Percentiles rank a stretch among this genome's conserved stretches.
Evolutionary conservation across 257 asterid genomes (phyloP).

Genomic region (Anisodus tanguticus): DNA sequence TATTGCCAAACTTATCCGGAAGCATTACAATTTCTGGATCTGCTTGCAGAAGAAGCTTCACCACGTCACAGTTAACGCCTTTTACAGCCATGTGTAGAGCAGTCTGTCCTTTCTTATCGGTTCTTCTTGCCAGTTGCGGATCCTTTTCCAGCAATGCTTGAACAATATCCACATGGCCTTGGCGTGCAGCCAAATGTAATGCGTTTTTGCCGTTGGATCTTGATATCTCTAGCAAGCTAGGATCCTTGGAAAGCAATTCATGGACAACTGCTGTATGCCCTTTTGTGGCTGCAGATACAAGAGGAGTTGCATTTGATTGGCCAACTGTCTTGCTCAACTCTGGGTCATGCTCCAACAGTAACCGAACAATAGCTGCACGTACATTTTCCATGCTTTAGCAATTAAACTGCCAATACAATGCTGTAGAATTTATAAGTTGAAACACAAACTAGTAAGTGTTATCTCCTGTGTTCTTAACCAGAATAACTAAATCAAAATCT

Average conservation of each 20-base stretch:
- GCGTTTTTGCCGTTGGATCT: slow-evolving; percentile 75
- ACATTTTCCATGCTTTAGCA: slow-evolving; percentile 1
- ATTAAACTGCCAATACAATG: no score
- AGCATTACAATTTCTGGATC: slow-evolving; percentile 77
- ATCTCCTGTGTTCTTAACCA: no score
- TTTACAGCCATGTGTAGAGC: slow-evolving; percentile 80
- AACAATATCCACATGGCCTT: slow-evolving; percentile 66
- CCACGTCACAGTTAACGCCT: slow-evolving; percentile 60
- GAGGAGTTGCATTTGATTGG: slow-evolving; percentile 77
- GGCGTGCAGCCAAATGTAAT: slow-evolving; percentile 71
- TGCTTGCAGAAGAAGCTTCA: slow-evolving; percentile 58
- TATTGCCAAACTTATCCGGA: slow-evolving; percentile 69
- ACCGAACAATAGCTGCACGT: slow-evolving; percentile 57
- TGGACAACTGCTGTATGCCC: slow-evolving; percentile 64
- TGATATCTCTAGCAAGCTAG: slow-evolving; percentile 63
- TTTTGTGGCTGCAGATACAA: slow-evolving; percentile 68
- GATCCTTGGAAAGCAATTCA: slow-evolving; percentile 59
- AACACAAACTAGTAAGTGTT: no score
- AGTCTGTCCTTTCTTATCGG: slow-evolving; percentile 80
- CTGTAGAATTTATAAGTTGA: no score
- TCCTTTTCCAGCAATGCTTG: slow-evolving; percentile 63
- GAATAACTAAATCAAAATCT: no score
- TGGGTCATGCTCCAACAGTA: slow-evolving; percentile 65
- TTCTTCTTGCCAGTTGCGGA: slow-evolving; percentile 66
- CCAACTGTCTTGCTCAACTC: slow-evolving; percentile 61